Evolutionary conservation across 2,329 filamentous ascomycete genomes (phyloP), one percentile per base, ranked within the genome.

Genomic region (Lasiodiplodia gonubiensis): DNA sequence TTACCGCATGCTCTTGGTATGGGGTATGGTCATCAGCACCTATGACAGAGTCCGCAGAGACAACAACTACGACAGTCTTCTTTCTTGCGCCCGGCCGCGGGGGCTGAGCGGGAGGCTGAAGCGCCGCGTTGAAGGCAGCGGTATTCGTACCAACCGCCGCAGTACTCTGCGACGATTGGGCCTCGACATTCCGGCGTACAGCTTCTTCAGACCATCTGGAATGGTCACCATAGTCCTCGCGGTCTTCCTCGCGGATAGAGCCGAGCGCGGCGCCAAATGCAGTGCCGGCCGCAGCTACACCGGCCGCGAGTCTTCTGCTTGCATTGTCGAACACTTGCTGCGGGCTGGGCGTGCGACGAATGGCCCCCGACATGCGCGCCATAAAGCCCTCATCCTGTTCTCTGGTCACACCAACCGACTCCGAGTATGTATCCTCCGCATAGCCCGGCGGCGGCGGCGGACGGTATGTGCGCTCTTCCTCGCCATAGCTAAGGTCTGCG

Each of bases 131-230:
- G 52, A 78, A 78, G 18, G 74, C 75, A 66, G 70, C 73, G 0
- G 77, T 70, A 65, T 79, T 75, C 27, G 72, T 70, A 30, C 75
- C 74, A 4, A 74, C 79, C 23, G 73, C 80, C 21, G 66, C 70
- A 66, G 70, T 54, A 70, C 76, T 80, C 67, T 79, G 74, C 12
- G 75, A 70, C n/a, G 75, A 73, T 69, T 77, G 75, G 49, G 74
- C 76, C 68, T 76, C 78, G 63, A 77, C 77, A 67, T 74, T 80
- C 67, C 80, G 80, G 72, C 90, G 86, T 72, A 92, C 90, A 25
- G 90, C 92, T 80, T 97, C 94, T 78, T 97, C 93, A 16, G 91
- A 93, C 94, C 94, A 97, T 64, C 92, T 89, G 76, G 92, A 91
- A 79, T 95, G 92, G 78, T 97, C 94, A 70, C 89, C 89, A 77